Percentiles rank a stretch among this genome's conserved stretches.
Conservation (phyloP, 208 protist genomes). For the Strigomonas culicis region DNA sequence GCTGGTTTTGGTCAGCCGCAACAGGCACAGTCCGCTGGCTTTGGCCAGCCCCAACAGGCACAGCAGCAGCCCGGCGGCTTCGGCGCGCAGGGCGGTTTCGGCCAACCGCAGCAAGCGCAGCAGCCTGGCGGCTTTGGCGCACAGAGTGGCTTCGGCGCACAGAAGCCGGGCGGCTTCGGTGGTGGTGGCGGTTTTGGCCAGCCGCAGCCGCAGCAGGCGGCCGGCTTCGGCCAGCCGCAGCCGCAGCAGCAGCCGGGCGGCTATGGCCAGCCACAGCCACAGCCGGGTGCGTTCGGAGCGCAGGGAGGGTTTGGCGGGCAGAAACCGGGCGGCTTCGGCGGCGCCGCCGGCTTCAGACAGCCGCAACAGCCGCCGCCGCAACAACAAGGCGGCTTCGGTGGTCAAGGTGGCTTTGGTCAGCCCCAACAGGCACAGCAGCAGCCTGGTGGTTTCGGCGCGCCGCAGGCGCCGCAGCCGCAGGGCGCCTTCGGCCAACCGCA, state of each 20-base stretch:
- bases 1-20: conserved; percentile 30
- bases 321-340: neutral
- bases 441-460: neutral
- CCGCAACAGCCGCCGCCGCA: conserved; percentile 7
- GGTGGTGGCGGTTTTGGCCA: conserved; percentile 44
- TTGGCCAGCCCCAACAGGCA: conserved; percentile 9
- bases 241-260: conserved; percentile 2
- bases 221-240: conserved; percentile 28
- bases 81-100: neutral
- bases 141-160: conserved; percentile 12
- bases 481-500: too few species aligned
- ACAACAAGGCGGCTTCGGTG: neutral
- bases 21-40: conserved; percentile 16
- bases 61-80: neutral
- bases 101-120: neutral
- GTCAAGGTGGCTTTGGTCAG: conserved; percentile 18
- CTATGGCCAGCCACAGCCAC: neutral
- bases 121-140: too few species aligned
- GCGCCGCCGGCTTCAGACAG: conserved; percentile 2
- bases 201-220: conserved; percentile 7
- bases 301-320: neutral
- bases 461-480: neutral
- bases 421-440: neutral
- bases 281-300: conserved; percentile 10
- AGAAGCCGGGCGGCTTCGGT: conserved; percentile 12